Base-by-base conservation (phyloP, 176 grass and related monocot species). In the Thalia dealbata region DNA sequence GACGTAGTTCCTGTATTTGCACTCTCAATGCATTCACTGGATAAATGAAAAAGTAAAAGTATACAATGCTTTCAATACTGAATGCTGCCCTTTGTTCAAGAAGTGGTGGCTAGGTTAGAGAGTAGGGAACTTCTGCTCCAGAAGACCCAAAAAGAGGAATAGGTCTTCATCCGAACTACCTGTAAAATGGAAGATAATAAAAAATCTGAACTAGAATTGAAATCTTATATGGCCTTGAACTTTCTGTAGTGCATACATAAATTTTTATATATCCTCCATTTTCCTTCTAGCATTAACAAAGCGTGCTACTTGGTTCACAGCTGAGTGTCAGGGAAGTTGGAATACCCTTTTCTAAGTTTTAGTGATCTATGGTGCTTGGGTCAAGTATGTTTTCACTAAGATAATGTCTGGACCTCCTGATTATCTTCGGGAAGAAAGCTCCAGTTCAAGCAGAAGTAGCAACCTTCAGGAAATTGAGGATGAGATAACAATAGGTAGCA, bases 401-500 rank as follows among this genome's bases (percentile, higher is more conserved):
- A 46, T 83, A 92, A 65, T 92, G 89, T 81, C 89, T 45, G 86
- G 85, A 85, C 86, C 84, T 61, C 91, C 82, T 73, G 85, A 91
- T 63, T 70, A 86, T 84, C 83, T 72, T 65, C 85, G 74, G 14
- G 92, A 97, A 86, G 92, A 97, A 86, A 97, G 95, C 77, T 92
- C 95, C 23, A 88, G 85, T 71, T 97, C 95, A 63, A 97, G 95
- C 74, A 71, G 92, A 80, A 97, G 90, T 65, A 88, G 79, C 85
- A 88, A 80, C 73, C 79, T 84, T 30, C 90, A 87, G 64, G 90
- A 86, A 69, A 88, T 75, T 56, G 89, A 92, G 60, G 95, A 97
- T 41, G 90, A 92, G 1, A 62, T 84, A 35, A 88, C 95, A 22
- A 86, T 97, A 10, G 87, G 85, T 46, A 82, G 81, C 67, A 88